A percentile compares a stretch with the other conserved stretches of the same genome.
These are phyloP conservation scores for Streptanthus diversifolius DNA, from an alignment of 345 rosid genomes.

Conservation along the genomic window DNA sequence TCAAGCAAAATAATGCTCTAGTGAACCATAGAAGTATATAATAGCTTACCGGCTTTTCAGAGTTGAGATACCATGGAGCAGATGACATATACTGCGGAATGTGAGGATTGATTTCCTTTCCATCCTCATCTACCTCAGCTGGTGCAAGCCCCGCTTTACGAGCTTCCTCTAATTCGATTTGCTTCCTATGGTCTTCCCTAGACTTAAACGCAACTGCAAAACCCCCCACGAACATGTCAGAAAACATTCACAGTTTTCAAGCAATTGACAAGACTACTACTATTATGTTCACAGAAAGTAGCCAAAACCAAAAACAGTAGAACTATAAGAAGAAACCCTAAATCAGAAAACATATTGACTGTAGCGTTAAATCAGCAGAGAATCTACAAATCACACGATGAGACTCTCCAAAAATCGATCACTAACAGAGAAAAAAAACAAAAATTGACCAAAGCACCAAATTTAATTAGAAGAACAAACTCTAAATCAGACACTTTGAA, in stretches of 20 bases:
- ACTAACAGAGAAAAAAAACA: not conserved
- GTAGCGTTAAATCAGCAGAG: too few species aligned
- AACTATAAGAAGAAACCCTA: not conserved
- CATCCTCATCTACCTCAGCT: conserved; percentile 73
- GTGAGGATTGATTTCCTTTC: conserved; percentile 72
- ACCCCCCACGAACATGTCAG: conserved; percentile 61
- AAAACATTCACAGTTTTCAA: conserved; percentile 43
- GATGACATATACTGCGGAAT: conserved; percentile 77
- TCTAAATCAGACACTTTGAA: not conserved
- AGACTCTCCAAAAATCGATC: not conserved
- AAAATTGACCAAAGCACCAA: not conserved
- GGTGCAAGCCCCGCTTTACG: conserved; percentile 80
- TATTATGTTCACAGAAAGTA: not conserved
- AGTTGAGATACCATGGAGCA: conserved; percentile 75
- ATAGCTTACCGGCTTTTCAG: conserved; percentile 52
- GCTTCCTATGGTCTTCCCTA: conserved; percentile 63
- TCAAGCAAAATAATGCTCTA: not conserved
- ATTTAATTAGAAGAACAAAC: not conserved
- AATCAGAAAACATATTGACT: not conserved
- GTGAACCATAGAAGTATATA: not conserved
- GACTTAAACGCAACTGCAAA: conserved; percentile 61
- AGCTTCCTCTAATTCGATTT: conserved; percentile 58
- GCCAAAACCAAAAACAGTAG: not conserved
- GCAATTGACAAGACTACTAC: conserved; percentile 4
- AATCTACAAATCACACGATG: not conserved